These are phyloP conservation scores for Claviceps purpurea DNA, from an alignment of 2,329 filamentous ascomycete species.

Conservation along the genomic window DNA sequence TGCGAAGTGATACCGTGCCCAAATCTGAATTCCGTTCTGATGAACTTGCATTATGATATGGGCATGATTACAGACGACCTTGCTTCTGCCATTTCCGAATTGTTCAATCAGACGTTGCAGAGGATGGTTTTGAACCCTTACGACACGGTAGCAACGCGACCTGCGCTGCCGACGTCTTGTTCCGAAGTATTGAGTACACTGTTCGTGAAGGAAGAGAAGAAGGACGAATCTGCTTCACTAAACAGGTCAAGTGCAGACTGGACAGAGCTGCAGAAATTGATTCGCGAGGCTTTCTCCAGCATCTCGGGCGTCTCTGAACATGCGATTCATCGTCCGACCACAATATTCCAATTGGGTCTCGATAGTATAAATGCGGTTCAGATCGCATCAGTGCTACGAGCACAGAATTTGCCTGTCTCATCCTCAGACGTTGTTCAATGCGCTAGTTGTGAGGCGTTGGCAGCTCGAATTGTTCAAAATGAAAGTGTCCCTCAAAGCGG, in stretches of 20 bases:
- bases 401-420: slow-evolving; percentile 41
- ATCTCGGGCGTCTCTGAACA: slow-evolving; percentile 39
- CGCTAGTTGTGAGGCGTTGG: slow-evolving; percentile 30
- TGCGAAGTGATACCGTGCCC: slow-evolving; percentile 55
- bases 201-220: slow-evolving; percentile 9
- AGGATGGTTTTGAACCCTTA: slow-evolving; percentile 16
- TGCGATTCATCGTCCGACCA: slow-evolving; percentile 46
- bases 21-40: slow-evolving; percentile 34
- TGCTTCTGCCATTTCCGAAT: slow-evolving; percentile 15
- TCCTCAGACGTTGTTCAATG: slow-evolving; percentile 63
- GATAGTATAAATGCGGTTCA: slow-evolving; percentile 85
- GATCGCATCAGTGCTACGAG: slow-evolving; percentile 54
- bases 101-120: slow-evolving; percentile 18
- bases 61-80: slow-evolving; percentile 20
- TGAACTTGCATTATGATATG: slow-evolving; percentile 51
- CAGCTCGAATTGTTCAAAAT: slow-evolving; percentile 13
- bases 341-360: slow-evolving; percentile 77
- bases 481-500: neutral
- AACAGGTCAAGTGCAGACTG: slow-evolving; percentile 24
- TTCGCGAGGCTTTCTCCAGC: slow-evolving; percentile 43
- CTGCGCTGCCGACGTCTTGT: neutral
- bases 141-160: slow-evolving; percentile 1
- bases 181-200: slow-evolving; percentile 11
- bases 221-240: slow-evolving; percentile 3
- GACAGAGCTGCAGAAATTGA: slow-evolving; percentile 34